Evolutionary conservation across 257 asterid genomes (phyloP).

Genomic region (Petunia axillaris): DNA sequence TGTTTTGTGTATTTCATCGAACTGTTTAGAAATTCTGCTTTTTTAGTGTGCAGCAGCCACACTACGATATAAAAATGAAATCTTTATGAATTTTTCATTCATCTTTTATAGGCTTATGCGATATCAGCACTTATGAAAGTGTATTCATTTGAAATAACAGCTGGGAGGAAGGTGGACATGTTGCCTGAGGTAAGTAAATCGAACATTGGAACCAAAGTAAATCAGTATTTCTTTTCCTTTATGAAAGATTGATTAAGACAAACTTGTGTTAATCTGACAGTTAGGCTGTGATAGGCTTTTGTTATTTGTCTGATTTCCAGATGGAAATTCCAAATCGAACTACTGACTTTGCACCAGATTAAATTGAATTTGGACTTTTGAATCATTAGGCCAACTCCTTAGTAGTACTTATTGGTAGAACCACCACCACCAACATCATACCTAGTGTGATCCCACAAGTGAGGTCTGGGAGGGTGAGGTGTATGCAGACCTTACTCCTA

Average conservation of each 20-base stretch:
- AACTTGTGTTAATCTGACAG: not conserved
- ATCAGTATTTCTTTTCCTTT: not conserved
- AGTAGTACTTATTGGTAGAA: too few species aligned
- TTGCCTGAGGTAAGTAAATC: slow-evolving; percentile 76
- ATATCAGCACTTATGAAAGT: slow-evolving; percentile 88
- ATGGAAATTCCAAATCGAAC: not conserved
- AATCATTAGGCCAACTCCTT: too few species aligned
- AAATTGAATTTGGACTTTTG: too few species aligned
- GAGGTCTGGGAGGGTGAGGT: too few species aligned
- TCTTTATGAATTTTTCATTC: slow-evolving; percentile 29
- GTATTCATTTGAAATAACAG: slow-evolving; percentile 90
- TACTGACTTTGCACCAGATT: too few species aligned
- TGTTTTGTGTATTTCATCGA: not conserved
- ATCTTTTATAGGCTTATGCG: slow-evolving; percentile 76
- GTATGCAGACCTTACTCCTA: too few species aligned
- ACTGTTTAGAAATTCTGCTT: not conserved
- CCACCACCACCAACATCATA: too few species aligned
- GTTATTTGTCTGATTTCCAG: not conserved
- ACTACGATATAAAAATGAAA: not conserved
- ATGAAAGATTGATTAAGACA: not conserved
- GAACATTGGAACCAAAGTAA: not conserved
- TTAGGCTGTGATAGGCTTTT: slow-evolving; percentile 1
- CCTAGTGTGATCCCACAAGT: too few species aligned
- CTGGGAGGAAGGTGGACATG: slow-evolving; percentile 85
- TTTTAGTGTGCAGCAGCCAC: not conserved